Percentiles rank a stretch among this genome's conserved stretches.
These are phyloP conservation scores for Magnusiomyces magnusii DNA, from an alignment of 1,139 yeast genomes.

Conservation along the genomic window DNA sequence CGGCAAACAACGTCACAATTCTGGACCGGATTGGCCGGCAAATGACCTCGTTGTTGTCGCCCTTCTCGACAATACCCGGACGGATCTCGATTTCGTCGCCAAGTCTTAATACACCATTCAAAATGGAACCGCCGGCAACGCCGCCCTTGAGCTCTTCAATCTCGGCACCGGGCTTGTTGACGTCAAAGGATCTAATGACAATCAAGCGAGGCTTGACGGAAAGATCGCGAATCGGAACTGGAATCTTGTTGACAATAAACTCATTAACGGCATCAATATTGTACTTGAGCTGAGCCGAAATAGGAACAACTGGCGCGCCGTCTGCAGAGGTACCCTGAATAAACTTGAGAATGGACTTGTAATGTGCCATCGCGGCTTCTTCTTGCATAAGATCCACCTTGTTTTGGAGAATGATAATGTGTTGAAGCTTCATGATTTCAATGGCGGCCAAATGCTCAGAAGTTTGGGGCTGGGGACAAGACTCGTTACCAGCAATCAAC, in stretches of 20 bases:
- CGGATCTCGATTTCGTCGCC: constrained; percentile 99
- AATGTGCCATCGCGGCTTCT: constrained; percentile 92
- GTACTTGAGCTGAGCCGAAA: constrained; percentile 97
- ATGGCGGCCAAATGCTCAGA: constrained; percentile 99
- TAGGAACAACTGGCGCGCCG: constrained; percentile 98
- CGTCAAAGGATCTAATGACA: constrained; percentile 98
- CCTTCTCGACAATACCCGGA: constrained; percentile 96
- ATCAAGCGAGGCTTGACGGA: constrained; percentile 89
- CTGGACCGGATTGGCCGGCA: constrained; percentile 95
- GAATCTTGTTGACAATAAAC: constrained; percentile 90
- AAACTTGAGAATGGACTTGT: constrained; percentile 83
- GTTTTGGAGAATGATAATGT: constrained; percentile 92
- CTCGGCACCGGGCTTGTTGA: constrained; percentile 98
- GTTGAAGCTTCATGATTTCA: constrained; percentile 97
- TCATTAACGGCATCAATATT: constrained; percentile 98
- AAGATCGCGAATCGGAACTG: constrained; percentile 95
- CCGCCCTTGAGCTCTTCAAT: constrained; percentile 98
- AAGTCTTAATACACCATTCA: constrained; percentile 92
- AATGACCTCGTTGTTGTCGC: constrained; percentile 74
- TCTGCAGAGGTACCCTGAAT: constrained; percentile 98
- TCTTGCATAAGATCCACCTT: constrained; percentile 99
- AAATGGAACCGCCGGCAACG: constrained; percentile 99
- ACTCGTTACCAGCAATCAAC: constrained; percentile 96
- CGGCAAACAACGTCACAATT: constrained; percentile 92
- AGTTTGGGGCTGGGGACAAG: constrained; percentile 99